Base-by-base conservation (phyloP, 805 yeast genomes). In the Pachysolen tannophilus region DNA sequence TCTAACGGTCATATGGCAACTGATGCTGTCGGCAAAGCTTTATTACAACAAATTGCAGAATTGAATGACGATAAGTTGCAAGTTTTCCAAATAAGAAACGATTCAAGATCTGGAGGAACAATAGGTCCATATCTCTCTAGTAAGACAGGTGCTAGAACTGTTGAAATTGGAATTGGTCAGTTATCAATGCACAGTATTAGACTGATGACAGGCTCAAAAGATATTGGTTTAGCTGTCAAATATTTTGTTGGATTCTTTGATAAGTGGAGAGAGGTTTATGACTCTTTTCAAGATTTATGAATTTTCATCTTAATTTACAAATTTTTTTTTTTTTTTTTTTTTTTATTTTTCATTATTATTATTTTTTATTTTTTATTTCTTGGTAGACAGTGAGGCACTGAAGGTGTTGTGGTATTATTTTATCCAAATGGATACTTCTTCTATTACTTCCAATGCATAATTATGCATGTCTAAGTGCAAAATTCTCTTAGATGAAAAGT, bases 1-100 rank as follows among this genome's bases (percentile, higher is more conserved):
- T 75, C 94, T 26, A 81, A 83, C 55, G 87, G 82, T 10, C 82
- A 80, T 51, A 77, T 83, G 81, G 86, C 88, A 18, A 82, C 94
- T 6, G 94, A 85, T 52, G 66, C 79, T 3, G 75, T 77, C 31
- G 85, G 90, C 13, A 57, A 73, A 15, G 81, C 90, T 0, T 61
- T 86, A 33, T 65, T 75, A 32, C 83, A 82, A 55, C 80, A 79
- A 48, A 53, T 85, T 43, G 94, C 86, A 3, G 61, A 72, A 39
- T 52, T 60, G 35, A 77, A 82, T 41, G 80, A 66, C 33, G 86
- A 82, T 52, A 59, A 62, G 35, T 45, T 85, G 20, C 95, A 86
- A 60, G 78, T 75, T 58, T 84, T 84, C 76, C 95, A 85, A 52
- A 81, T 83, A 54, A 74, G 92, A 57, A 85, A 86, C 59, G 88